A percentile compares a stretch with the other conserved stretches of the same genome.
phyloP scores from a whole-genome alignment of 331 rosid species.

The Pyrus hybrid region DNA sequence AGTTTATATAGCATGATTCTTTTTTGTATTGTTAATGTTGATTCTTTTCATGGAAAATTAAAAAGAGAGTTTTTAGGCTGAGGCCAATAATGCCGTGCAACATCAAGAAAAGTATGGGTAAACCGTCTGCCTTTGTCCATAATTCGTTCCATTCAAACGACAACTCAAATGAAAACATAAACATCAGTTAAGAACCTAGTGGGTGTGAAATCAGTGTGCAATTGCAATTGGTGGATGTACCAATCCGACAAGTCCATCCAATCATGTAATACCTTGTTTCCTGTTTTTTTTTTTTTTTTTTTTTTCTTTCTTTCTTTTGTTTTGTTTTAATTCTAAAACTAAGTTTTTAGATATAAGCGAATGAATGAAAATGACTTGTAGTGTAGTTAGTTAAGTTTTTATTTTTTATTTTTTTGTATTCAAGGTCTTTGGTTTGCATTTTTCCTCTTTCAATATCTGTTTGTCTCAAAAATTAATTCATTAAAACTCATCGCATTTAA shows the following conservation, averaged over 20 bases:
- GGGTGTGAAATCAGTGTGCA: neutral
- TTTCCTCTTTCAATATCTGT: too few species aligned
- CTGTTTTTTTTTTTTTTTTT: neutral
- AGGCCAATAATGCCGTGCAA: constrained; percentile 48
- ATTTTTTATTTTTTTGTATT: too few species aligned
- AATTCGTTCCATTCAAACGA: constrained; percentile 49
- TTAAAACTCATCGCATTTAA: too few species aligned
- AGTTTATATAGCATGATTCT: neutral
- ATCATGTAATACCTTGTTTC: neutral
- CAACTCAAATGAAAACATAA: constrained; percentile 39
- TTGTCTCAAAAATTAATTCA: too few species aligned
- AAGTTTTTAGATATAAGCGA: neutral
- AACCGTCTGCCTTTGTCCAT: constrained; percentile 44
- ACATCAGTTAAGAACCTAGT: neutral
- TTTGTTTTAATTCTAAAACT: neutral
- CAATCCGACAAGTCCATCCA: constrained; percentile 7
- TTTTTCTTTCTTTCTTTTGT: too few species aligned
- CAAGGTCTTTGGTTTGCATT: too few species aligned
- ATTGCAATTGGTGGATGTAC: constrained; percentile 28
- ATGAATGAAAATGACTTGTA: too few species aligned
- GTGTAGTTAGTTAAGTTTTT: too few species aligned
- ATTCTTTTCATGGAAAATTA: neutral
- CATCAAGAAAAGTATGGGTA: constrained; percentile 52
- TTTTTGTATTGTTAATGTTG: neutral
- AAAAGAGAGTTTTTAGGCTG: constrained; percentile 17